phyloP scores from a whole-genome alignment of 2,329 filamentous ascomycete genomes.

The Gliomastix tumulicola region DNA sequence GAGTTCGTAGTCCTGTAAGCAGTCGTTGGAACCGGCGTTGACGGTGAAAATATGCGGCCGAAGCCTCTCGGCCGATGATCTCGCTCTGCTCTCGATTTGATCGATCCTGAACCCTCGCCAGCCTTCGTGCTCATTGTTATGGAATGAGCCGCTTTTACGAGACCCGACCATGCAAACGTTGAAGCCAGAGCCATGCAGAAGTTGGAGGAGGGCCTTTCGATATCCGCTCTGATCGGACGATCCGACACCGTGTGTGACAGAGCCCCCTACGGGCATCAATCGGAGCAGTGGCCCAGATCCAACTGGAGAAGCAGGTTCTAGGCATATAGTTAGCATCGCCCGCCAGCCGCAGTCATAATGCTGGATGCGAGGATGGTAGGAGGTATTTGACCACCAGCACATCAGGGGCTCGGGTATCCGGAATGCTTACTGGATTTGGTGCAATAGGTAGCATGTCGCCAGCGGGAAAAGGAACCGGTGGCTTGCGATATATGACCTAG shows the following conservation, averaged over 20 bases:
- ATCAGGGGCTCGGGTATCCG: too few species aligned
- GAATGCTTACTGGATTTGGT: too few species aligned
- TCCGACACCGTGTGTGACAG: conserved; percentile 24
- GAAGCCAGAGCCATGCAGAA: conserved; percentile 19
- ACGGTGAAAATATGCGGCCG: conserved; percentile 27
- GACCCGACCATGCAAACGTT: conserved; percentile 28
- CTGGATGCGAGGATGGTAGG: too few species aligned
- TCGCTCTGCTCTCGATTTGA: conserved; percentile 21
- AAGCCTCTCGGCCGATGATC: conserved; percentile 13
- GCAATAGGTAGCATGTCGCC: too few species aligned
- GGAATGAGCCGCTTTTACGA: conserved; percentile 23
- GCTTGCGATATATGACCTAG: too few species aligned
- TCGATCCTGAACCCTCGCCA: conserved; percentile 24
- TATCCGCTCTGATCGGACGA: conserved; percentile 27
- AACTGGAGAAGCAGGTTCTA: too few species aligned
- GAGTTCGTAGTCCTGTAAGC: conserved; percentile 20
- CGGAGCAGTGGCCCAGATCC: too few species aligned
- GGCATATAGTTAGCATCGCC: too few species aligned
- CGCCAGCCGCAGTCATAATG: too few species aligned
- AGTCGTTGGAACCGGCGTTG: conserved; percentile 32
- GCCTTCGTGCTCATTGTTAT: conserved; percentile 26
- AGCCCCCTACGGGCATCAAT: conserved; percentile 30
- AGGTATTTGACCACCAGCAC: too few species aligned
- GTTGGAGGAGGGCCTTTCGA: conserved; percentile 22
- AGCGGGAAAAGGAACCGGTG: too few species aligned